Evolutionary conservation across 163 green algal genomes (phyloP), one percentile per base, ranked within the genome.

Genomic region (Coccomyxa subellipsoidea): DNA sequence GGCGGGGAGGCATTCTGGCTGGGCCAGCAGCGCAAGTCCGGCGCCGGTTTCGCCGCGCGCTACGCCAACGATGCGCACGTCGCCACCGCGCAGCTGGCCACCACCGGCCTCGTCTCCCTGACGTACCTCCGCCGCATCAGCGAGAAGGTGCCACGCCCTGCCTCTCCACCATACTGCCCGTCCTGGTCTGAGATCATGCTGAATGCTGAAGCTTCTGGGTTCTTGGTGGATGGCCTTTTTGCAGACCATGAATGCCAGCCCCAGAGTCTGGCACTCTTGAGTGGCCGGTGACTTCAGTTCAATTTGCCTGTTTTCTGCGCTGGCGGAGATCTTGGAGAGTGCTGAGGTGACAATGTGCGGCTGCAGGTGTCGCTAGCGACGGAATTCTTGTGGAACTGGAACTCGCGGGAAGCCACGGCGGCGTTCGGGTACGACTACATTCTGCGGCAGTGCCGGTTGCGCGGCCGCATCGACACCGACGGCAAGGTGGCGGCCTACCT

Each of bases 371-470:
- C 92, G 6, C 87, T 99, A n/a, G 95, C 93, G 3, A 91, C 88
- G 25, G 96, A 99, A 80, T 96, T 99, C 80, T 88, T 98, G 89
- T 99, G 93, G 90, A 98, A 99, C 83, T 92, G 90, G 83, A 95
- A 95, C 81, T 87, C 84, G 39, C 88, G 93, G 9, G 95, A 99
- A 84, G 95, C 95, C n/a, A 94, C 84, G 0, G 94, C 96, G 25
- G 92, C 88, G 5, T 92, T 99, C 78, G 96, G 96, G 31, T 99
- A 99, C 79, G 96, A 99, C 88, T 98, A 97, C 85, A 95, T 94
- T 53, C 89, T 99, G 80, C 90, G 95, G 72, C 87, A 93, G 71
- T 93, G 91, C 86, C 84, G 94, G 37, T 88, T 98, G 79, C 83
- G 95, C 10, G 95, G 96, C 18, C 89, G 92, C 75, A 85, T 98